Percentiles rank a stretch among this genome's conserved stretches.
These are phyloP conservation scores for Suillus weaverae DNA, from an alignment of 768 basidiomycete genomes.

Conservation along the genomic window DNA sequence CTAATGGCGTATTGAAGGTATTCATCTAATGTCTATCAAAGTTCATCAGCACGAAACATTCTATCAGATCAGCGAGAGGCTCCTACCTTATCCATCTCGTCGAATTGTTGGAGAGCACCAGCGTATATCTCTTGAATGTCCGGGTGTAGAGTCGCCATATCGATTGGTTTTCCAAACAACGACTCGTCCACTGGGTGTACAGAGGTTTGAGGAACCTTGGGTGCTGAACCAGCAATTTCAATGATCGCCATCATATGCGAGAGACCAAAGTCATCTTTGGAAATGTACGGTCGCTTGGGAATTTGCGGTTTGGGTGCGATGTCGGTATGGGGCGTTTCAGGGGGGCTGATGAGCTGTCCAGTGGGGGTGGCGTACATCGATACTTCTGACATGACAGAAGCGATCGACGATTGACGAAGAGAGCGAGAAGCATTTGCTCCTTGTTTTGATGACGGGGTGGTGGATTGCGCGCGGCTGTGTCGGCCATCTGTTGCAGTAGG, in stretches of 20 bases:
- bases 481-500: slow-evolving; percentile 21
- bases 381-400: slow-evolving; percentile 69
- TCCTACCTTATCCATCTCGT: slow-evolving; percentile 77
- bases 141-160: slow-evolving; percentile 67
- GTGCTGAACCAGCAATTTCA: slow-evolving; percentile 54
- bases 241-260: slow-evolving; percentile 87
- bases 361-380: slow-evolving; percentile 46
- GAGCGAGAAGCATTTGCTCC: slow-evolving; percentile 31
- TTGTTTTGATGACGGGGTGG: slow-evolving; percentile 22
- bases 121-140: slow-evolving; percentile 70
- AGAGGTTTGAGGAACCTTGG: slow-evolving; percentile 35
- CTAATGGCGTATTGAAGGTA: slow-evolving; percentile 28
- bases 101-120: slow-evolving; percentile 67
- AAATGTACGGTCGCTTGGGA: slow-evolving; percentile 48
- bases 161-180: slow-evolving; percentile 66
- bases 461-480: slow-evolving; percentile 23
- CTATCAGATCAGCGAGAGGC: too few relatives aligned
- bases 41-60: slow-evolving; percentile 5
- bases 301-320: slow-evolving; percentile 35
- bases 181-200: slow-evolving; percentile 70
- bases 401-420: slow-evolving; percentile 68
- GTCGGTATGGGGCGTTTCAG: slow-evolving; percentile 19
- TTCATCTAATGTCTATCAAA: slow-evolving; percentile 29
- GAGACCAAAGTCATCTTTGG: slow-evolving; percentile 86
- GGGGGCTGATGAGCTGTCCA: slow-evolving; percentile 29